phyloP scores from a whole-genome alignment of 1,139 yeast species.

The Pichia cactophila region DNA sequence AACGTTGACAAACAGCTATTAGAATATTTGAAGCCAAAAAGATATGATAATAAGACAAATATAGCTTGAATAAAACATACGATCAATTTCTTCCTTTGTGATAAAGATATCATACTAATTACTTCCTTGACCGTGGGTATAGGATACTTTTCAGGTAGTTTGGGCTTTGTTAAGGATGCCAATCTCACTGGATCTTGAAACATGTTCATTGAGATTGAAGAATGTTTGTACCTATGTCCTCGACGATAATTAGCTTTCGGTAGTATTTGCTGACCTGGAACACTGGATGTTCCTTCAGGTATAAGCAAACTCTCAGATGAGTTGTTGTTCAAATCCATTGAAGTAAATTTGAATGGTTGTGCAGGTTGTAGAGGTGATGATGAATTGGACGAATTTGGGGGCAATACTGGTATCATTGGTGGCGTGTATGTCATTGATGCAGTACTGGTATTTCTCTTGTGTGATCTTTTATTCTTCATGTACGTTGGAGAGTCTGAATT shows the following conservation, averaged over 20 bases:
- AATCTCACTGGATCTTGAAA: conserved; percentile 56
- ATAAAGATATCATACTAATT: conserved; percentile 41
- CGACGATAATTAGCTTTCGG: conserved; percentile 67
- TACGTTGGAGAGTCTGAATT: background rate
- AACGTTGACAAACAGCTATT: conserved; percentile 66
- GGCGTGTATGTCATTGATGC: conserved; percentile 19
- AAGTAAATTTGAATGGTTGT: conserved; percentile 47
- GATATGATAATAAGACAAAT: conserved; percentile 49
- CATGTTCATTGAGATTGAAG: conserved; percentile 93
- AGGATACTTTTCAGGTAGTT: conserved; percentile 72
- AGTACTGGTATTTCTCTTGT: conserved; percentile 14
- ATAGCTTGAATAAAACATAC: conserved; percentile 66
- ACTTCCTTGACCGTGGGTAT: conserved; percentile 69
- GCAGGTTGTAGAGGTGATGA: conserved; percentile 41
- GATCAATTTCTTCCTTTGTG: conserved; percentile 48
- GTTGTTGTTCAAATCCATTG: conserved; percentile 32
- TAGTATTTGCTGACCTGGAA: conserved; percentile 22
- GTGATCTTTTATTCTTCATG: conserved; percentile 6
- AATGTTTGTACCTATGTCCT: conserved; percentile 93
- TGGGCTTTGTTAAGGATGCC: conserved; percentile 65
- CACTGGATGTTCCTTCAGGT: conserved; percentile 10
- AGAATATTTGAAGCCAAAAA: conserved; percentile 50
- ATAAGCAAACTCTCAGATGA: conserved; percentile 17
- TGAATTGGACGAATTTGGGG: conserved; percentile 32
- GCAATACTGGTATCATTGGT: conserved; percentile 26